Base-by-base conservation (phyloP, 768 basidiomycete species). In the Kwoniella sp. region DNA sequence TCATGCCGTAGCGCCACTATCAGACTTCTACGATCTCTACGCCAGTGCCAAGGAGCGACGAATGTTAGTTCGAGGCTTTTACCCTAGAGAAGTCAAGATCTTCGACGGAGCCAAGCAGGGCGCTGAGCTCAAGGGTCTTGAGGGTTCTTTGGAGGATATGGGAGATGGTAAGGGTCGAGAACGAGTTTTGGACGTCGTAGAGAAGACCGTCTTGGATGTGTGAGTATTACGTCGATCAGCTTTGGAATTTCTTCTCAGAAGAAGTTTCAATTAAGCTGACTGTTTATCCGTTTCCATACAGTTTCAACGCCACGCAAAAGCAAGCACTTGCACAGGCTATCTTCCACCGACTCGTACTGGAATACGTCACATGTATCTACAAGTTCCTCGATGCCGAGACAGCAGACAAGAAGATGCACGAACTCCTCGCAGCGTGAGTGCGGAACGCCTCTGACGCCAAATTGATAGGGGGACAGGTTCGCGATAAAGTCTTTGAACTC, bases 231-330 rank as follows among this genome's bases (percentile, higher is more conserved):
- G n/a, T 21, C 37, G 4, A 10, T 25, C 21, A 22, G 25, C 29
- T 25, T 27, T 52, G 7, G 13, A 27, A 6, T 9, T 24, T 27
- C 25, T 19, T 52, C 13, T 27, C 12, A 12, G 22, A 27, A 54
- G 19, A 30, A 6, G 21, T 22, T 19, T 36, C 21, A 5, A 24
- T 53, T 3, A 19, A 9, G 46, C 50, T 17, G 24, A 29, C 30
- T 33, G 25, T 7, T 44, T 24, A 40, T 27, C 8, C 10, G 3
- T 13, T 21, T 25, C 2, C 13, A 1, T 30, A 48, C 69, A 95
- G 92, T 48, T 92, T 92, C 77, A 90, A 95, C 76, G 92, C 94
- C 69, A 85, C 92, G 0, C 92, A 95, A 72, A 95, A 95, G 77
- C 91, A 90, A 12, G 87, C 91, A 0, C 83, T 92, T 10, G 88